phyloP scores from a whole-genome alignment of 345 rosid species.

The Melastoma malabathricum region DNA sequence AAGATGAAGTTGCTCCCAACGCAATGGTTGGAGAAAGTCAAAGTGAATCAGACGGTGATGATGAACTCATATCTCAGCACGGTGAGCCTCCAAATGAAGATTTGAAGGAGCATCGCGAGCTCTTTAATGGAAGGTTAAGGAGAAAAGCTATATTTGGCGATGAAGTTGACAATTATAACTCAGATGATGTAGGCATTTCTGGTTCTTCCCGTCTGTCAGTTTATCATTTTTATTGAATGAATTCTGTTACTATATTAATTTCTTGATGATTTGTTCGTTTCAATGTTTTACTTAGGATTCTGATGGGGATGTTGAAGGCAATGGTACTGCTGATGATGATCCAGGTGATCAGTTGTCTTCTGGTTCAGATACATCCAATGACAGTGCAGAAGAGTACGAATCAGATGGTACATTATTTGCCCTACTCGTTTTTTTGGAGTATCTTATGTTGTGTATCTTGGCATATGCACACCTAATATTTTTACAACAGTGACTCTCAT shows the following conservation, averaged over 20 bases:
- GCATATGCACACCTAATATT: not conserved
- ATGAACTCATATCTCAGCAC: constrained; percentile 9
- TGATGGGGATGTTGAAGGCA: constrained; percentile 25
- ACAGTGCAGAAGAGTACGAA: constrained; percentile 21
- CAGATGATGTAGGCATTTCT: constrained; percentile 18
- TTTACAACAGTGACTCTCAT: no score
- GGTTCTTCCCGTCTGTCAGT: no score
- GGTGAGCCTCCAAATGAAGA: constrained; percentile 9
- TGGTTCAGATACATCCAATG: constrained; percentile 33
- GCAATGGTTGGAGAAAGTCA: constrained; percentile 7
- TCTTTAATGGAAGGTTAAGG: constrained; percentile 59
- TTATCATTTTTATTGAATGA: not conserved
- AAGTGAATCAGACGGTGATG: constrained; percentile 21
- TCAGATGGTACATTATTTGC: constrained; percentile 32
- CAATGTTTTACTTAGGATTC: constrained; percentile 22
- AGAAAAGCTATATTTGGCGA: constrained; percentile 64
- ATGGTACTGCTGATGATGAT: constrained; percentile 13
- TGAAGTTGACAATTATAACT: constrained; percentile 22
- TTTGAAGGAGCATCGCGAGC: constrained; percentile 38
- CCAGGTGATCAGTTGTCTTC: constrained; percentile 23
- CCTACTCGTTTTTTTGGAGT: not conserved
- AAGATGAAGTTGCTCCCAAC: constrained; percentile 18
- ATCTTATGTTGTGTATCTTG: not conserved
- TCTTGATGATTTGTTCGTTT: no score
- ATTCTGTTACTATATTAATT: no score